Conservation (phyloP, 2,329 filamentous ascomycete genomes). For the Plenodomus lindquistii region DNA sequence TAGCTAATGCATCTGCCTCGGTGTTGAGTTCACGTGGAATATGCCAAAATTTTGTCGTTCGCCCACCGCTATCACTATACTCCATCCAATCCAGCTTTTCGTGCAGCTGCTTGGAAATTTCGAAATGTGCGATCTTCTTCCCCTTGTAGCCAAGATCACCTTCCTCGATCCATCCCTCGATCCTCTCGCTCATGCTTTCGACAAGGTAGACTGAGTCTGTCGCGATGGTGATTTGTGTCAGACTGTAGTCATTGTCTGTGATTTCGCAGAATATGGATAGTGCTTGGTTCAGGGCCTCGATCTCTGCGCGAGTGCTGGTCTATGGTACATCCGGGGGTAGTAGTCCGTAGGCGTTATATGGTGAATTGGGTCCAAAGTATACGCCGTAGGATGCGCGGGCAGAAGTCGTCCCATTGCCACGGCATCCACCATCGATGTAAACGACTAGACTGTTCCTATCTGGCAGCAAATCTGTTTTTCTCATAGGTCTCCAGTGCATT, state of each 20-base stretch:
- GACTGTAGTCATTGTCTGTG: constrained; percentile 1
- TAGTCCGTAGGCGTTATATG: constrained; percentile 4
- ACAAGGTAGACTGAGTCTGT: constrained; percentile 44
- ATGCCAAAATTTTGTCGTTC: constrained; percentile 33
- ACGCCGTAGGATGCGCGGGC: constrained; percentile 19
- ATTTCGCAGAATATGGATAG: constrained; percentile 9
- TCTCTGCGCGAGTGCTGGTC: constrained; percentile 21
- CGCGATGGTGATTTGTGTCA: constrained; percentile 14
- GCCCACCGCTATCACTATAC: constrained; percentile 6
- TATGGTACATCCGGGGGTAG: not conserved
- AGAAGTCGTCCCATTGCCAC: constrained; percentile 16
- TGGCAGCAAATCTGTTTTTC: not conserved
- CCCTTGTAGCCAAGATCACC: constrained; percentile 31
- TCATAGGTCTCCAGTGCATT: constrained; percentile 2
- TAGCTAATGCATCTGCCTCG: constrained; percentile 20
- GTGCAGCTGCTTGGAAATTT: constrained; percentile 15
- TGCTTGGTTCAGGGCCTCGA: constrained; percentile 14
- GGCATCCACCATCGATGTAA: constrained; percentile 27
- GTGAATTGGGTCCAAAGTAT: constrained; percentile 16
- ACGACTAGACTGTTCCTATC: constrained; percentile 13
- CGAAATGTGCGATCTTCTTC: constrained; percentile 28
- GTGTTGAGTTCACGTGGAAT: constrained; percentile 24
- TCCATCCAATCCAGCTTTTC: constrained; percentile 18
- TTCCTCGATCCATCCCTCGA: constrained; percentile 38
- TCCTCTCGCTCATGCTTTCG: constrained; percentile 35